Evolutionary conservation across 148 eudicot species (phyloP).

Genomic region (Selenicereus undatus): DNA sequence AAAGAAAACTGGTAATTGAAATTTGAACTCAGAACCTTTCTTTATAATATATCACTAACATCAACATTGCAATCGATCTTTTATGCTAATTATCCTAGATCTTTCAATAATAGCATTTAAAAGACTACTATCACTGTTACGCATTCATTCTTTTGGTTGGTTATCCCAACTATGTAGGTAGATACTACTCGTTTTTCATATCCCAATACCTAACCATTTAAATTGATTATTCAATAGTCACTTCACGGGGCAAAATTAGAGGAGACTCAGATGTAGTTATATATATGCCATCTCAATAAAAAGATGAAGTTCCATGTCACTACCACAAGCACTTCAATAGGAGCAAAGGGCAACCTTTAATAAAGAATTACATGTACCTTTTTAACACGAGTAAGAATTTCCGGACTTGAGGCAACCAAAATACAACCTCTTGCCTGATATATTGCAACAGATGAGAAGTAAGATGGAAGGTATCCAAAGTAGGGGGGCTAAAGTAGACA

Average conservation of each 20-base stretch:
- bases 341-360: background rate
- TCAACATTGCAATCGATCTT: background rate
- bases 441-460: conserved; percentile 11
- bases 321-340: background rate
- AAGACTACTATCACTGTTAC: background rate
- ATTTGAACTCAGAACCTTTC: background rate
- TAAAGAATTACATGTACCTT: conserved; percentile 41
- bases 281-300: conserved; percentile 38
- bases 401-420: conserved; percentile 85
- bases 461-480: background rate
- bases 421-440: conserved; percentile 77
- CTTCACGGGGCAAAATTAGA: background rate
- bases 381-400: conserved; percentile 85
- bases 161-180: background rate
- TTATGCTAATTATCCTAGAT: background rate
- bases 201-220: background rate
- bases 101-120: background rate
- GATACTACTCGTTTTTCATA: background rate
- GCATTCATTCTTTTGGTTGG: background rate
- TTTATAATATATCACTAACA: background rate
- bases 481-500: conserved; percentile 3
- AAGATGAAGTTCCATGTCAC: background rate
- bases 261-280: conserved; percentile 29
- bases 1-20: background rate
- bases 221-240: conserved; percentile 18